Percentiles rank a stretch among this genome's conserved stretches.
phyloP scores from a whole-genome alignment of 371 early-diverging fungal genomes.

The Caulochytrium protostelioides region DNA sequence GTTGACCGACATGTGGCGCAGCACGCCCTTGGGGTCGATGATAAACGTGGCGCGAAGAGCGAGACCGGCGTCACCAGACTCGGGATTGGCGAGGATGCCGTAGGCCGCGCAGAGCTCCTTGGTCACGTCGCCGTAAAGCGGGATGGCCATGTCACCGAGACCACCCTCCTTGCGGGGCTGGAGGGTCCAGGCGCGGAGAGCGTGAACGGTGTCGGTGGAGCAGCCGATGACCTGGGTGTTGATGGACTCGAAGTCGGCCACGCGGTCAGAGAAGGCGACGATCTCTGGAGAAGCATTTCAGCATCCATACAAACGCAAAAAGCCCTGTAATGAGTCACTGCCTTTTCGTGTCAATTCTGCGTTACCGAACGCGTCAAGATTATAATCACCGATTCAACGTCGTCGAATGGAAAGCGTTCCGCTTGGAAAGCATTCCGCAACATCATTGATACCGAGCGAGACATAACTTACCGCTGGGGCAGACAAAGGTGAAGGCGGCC shows the following conservation, averaged over 20 bases:
- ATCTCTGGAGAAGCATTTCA: conserved; percentile 13
- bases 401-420: too few species aligned
- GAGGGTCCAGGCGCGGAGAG: conserved; percentile 44
- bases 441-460: too few species aligned
- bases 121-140: conserved; percentile 60
- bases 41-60: conserved; percentile 37
- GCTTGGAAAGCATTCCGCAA: too few species aligned
- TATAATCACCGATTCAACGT: conserved; percentile 12
- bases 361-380: not conserved
- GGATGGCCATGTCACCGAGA: conserved; percentile 68
- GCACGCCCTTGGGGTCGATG: conserved; percentile 70
- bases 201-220: conserved; percentile 54
- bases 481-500: conserved; percentile 41
- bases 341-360: not conserved
- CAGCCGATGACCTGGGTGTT: conserved; percentile 54
- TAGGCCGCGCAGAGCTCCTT: conserved; percentile 27
- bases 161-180: conserved; percentile 68
- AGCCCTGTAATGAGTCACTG: too few species aligned
- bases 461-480: too few species aligned
- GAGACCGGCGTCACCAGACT: conserved; percentile 17
- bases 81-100: conserved; percentile 15
- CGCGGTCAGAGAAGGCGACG: conserved; percentile 64
- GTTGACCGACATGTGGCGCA: conserved; percentile 53
- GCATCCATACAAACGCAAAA: not conserved
- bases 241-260: conserved; percentile 53